A percentile compares a stretch with the other conserved stretches of the same genome.
These are phyloP conservation scores for Dioszegia aurantiaca DNA, from an alignment of 768 basidiomycete species.

Conservation along the genomic window DNA sequence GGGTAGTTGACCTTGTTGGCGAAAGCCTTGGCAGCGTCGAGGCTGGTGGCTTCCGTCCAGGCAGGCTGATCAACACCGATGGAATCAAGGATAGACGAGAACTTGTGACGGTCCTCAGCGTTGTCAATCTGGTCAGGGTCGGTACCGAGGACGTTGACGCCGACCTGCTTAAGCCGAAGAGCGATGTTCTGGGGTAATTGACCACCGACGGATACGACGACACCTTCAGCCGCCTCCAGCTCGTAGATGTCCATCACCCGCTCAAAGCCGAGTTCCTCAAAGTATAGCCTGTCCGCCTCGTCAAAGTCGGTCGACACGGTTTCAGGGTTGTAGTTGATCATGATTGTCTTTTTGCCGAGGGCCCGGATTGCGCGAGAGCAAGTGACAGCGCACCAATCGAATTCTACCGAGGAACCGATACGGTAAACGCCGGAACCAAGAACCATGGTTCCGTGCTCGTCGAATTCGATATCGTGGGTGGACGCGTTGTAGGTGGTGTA, in stretches of 20 bases:
- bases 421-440: constrained; percentile 97
- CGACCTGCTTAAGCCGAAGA: constrained; percentile 82
- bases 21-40: constrained; percentile 87
- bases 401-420: constrained; percentile 97
- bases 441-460: constrained; percentile 98
- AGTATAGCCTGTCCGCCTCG: constrained; percentile 97
- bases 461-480: constrained; percentile 88
- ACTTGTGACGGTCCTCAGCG: constrained; percentile 98
- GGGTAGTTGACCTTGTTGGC: constrained; percentile 87
- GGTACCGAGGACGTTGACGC: constrained; percentile 91
- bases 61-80: constrained; percentile 96
- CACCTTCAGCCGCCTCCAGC: constrained; percentile 84
- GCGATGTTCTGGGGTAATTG: constrained; percentile 99
- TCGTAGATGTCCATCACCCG: constrained; percentile 99
- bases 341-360: constrained; percentile 91
- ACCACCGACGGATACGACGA: constrained; percentile 94
- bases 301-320: constrained; percentile 99
- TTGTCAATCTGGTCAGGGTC: constrained; percentile 93
- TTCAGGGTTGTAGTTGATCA: constrained; percentile 99
- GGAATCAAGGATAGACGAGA: constrained; percentile 91
- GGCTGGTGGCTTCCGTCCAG: constrained; percentile 85
- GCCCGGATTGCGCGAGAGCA: constrained; percentile 87
- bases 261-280: constrained; percentile 96
- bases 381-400: constrained; percentile 99
- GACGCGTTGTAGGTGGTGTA: constrained; percentile 99